Evolutionary conservation across 306 rosid species (phyloP).

Genomic region (Castanopsis chinensis): DNA sequence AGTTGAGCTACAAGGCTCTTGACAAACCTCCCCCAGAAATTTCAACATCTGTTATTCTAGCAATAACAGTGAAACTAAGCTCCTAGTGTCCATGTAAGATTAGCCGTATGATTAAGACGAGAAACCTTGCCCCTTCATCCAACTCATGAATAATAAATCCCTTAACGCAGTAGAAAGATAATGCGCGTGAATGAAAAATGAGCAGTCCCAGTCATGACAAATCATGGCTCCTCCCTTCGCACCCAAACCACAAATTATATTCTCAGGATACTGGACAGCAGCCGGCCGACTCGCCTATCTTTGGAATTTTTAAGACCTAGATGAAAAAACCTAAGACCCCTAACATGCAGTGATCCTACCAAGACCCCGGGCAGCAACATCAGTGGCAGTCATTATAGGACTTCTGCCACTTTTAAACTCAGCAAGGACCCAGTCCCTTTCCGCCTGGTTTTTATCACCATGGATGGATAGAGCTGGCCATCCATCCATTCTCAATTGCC

Average conservation of each 20-base stretch:
- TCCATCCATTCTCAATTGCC: constrained; percentile 93
- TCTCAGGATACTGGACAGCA: constrained; percentile 86
- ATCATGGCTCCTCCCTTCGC: constrained; percentile 47
- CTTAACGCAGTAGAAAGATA: constrained; percentile 16
- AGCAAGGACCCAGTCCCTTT: constrained; percentile 98
- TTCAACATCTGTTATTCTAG: constrained; percentile 18
- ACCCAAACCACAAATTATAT: constrained; percentile 94
- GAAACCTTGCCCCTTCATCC: constrained; percentile 25
- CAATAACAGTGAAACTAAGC: constrained; percentile 36
- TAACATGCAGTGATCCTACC: constrained; percentile 91
- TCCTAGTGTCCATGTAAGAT: constrained; percentile 46
- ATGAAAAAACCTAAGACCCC: constrained; percentile 53
- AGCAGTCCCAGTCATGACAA: constrained; percentile 36
- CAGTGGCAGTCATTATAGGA: constrained; percentile 99
- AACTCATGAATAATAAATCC: constrained; percentile 27
- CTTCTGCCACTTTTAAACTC: constrained; percentile 98
- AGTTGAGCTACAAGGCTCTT: too few relatives aligned
- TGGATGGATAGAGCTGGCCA: constrained; percentile 98
- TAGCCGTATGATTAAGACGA: constrained; percentile 27
- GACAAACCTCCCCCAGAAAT: too few relatives aligned
- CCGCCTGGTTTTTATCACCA: constrained; percentile 95
- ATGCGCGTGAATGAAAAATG: not conserved
- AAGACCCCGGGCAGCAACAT: constrained; percentile 99
- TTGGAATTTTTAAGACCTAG: constrained; percentile 47
- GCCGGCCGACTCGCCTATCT: constrained; percentile 84